Base-by-base conservation (phyloP, 2,329 filamentous ascomycete species). In the Verticillium isaacii region DNA sequence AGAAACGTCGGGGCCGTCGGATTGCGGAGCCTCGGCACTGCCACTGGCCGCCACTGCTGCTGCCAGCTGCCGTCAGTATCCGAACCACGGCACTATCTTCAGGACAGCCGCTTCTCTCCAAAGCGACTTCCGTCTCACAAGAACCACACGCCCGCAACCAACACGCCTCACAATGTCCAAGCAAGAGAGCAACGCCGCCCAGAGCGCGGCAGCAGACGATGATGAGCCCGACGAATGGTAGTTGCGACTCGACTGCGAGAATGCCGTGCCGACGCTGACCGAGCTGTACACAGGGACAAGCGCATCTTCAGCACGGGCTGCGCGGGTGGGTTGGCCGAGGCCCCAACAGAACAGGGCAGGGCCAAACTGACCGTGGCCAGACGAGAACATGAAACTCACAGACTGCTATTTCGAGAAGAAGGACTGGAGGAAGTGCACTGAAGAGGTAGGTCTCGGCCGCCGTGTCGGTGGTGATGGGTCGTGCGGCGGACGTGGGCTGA, bases 151-250 rank as follows among this genome's bases (percentile, higher is more conserved):
- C 23, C 15, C 19, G 17, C 19, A 9, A 17, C 19, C 32, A 12
- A 25, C 34, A 17, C 5, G 17, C 32, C 7, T 34, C 39, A 23
- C 36, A 62, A 74, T 87, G 85, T 83, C 87, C 14, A 85, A 86
- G 65, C 79, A 84, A 62, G 81, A 84, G 64, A 83, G 67, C 59
- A 68, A 78, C 50, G 69, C 73, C 56, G 70, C 72, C 58, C 70
- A 75, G 45, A 80, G 72, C 65, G 71, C 73, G 34, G 29, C 59
- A 5, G 32, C 52, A 0, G 85, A 88, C 41, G 91, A 94, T 62
- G 93, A 97, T 76, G 94, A 97, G 76, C 91, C 91, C 4, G 95
- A 98, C 82, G 94, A 97, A 63, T 98, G 94, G 95, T 98, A 80
- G 76, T 85, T 52, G 19, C n/a, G 15, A 70, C 50, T 29, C 29